Evolutionary conservation across 495 filamentous ascomycete genomes (phyloP), one percentile per base, ranked within the genome.

Genomic region (Penicillium psychrofluorescens): DNA sequence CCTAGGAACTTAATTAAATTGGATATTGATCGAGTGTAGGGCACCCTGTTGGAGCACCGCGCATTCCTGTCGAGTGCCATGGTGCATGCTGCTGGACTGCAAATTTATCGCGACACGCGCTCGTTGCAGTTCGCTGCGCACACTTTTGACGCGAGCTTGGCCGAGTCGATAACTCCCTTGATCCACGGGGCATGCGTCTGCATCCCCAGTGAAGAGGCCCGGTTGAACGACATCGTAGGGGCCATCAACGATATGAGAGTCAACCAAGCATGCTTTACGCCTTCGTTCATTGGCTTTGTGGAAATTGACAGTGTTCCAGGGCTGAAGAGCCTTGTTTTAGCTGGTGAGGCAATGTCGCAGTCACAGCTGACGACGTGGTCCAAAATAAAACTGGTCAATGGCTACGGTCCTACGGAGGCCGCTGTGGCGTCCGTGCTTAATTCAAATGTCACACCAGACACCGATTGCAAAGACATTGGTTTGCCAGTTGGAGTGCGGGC

Each of bases 401-500:
- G 66, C 3, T 85, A 83, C 44, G 81, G 81, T 0, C 81, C 81
- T 1, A 71, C 68, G 4, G 72, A 75, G 45, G 59, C 53, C 43
- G 59, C 67, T 39, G 64, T 74, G 12, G 59, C 61, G 4, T 61
- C 66, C 9, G 59, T 58, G 9, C 43, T 68, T 11, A 74, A 73
- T 36, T 49, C 56, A 2, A 56, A 62, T 28, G 53, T 74, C 14
- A 58, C 57, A 33, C 41, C 49, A 14, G 37, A 50, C 28, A 61
- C 62, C 22, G 61, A 75, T 36, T 63, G 63, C 15, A 58, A 68
- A 30, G 61, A 77, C 44, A 71, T 77, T 40, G 75, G 72, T 5
- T 49, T 66, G 14, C 63, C 67, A 10, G 53, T 67, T 22, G 71
- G 67, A 7, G 66, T 61, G 4, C 51, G 51, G 12, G 53, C 58